phyloP scores from a whole-genome alignment of 805 yeast species.

The Yamadazyma sp. region DNA sequence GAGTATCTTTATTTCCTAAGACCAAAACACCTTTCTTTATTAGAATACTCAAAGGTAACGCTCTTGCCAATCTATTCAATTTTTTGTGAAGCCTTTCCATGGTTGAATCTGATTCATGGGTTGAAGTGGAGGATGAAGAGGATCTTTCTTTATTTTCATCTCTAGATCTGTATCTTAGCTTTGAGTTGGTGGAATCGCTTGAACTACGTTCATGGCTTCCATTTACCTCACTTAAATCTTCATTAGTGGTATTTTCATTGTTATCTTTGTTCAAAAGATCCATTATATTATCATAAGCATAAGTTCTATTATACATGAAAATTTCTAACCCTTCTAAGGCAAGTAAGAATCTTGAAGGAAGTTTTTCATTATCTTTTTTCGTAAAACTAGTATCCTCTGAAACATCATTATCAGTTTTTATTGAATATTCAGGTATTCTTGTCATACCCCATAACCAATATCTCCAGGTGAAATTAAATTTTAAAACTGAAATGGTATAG shows the following conservation, averaged over 20 bases:
- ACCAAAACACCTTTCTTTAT: slow-evolving; percentile 70
- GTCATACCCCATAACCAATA: slow-evolving; percentile 68
- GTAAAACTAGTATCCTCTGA: slow-evolving; percentile 7
- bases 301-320: slow-evolving; percentile 76
- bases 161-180: slow-evolving; percentile 2
- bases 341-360: slow-evolving; percentile 56
- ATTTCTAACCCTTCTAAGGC: slow-evolving; percentile 76
- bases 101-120: not conserved
- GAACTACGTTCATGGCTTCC: too few species aligned
- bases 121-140: slow-evolving; percentile 1
- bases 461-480: slow-evolving; percentile 82
- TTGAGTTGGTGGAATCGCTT: not conserved
- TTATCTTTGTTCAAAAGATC: slow-evolving; percentile 29
- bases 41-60: slow-evolving; percentile 62
- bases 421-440: slow-evolving; percentile 35
- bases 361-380: slow-evolving; percentile 38
- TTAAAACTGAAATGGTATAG: slow-evolving; percentile 65
- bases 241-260: not conserved
- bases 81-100: slow-evolving; percentile 4
- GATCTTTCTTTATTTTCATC: slow-evolving; percentile 3
- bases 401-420: slow-evolving; percentile 16
- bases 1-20: slow-evolving; percentile 76
- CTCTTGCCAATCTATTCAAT: slow-evolving; percentile 20
- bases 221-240: not conserved
- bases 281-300: slow-evolving; percentile 68